phyloP scores from a whole-genome alignment of 306 rosid genomes.

The Citrullus amarus region DNA sequence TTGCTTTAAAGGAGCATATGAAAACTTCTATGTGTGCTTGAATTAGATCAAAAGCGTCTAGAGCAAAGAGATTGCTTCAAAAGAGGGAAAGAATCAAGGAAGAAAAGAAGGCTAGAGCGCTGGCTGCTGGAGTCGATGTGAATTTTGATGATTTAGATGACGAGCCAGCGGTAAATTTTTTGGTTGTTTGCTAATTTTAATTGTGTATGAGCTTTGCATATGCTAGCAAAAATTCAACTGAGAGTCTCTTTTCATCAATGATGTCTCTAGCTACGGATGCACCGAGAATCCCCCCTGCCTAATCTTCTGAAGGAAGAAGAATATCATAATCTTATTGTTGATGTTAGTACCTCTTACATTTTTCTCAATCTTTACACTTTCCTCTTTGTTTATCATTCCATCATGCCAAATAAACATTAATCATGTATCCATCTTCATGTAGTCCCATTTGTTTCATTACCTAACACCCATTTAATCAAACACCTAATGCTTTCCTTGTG shows the following conservation, averaged over 20 bases:
- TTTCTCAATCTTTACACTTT: background rate
- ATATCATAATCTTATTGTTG: constrained; percentile 48
- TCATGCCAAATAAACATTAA: background rate
- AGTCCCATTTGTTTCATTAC: background rate
- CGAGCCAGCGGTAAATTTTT: constrained; percentile 38
- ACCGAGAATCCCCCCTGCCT: constrained; percentile 47
- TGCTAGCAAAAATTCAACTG: constrained; percentile 6
- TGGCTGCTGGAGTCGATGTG: constrained; percentile 67
- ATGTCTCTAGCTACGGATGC: constrained; percentile 27
- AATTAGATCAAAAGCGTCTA: constrained; percentile 60
- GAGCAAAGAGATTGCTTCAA: constrained; percentile 64
- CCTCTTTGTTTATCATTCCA: background rate
- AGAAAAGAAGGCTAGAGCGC: constrained; percentile 55
- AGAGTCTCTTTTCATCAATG: constrained; percentile 15
- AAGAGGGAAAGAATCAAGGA: constrained; percentile 54
- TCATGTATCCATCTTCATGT: background rate
- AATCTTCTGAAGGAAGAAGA: constrained; percentile 61
- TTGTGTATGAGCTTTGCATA: constrained; percentile 11
- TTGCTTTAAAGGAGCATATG: background rate
- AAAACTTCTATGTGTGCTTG: constrained; percentile 3
- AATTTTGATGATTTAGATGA: constrained; percentile 64
- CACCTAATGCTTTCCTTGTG: constrained; percentile 11
- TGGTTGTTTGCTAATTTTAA: background rate
- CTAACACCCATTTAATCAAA: background rate
- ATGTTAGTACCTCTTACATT: constrained; percentile 40